Conservation (phyloP, 176 grass and related monocot species). For the Oryza meridionalis region DNA sequence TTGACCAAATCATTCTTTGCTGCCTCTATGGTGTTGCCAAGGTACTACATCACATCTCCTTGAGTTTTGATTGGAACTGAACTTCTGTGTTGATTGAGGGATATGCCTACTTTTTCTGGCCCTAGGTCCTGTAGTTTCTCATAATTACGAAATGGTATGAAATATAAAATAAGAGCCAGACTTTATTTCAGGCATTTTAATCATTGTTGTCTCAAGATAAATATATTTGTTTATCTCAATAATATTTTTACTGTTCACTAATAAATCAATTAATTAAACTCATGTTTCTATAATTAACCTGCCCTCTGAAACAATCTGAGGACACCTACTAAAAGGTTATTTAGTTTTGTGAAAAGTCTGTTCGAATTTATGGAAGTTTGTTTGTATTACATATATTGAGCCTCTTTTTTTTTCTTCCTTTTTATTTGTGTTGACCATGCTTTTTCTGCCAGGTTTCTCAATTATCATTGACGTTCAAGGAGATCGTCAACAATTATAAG, state of each 20-base stretch:
- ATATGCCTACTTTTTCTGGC: not conserved
- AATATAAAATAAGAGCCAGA: no score
- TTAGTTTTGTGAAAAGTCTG: not conserved
- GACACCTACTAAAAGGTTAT: not conserved
- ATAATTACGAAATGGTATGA: not conserved
- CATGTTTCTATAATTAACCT: not conserved
- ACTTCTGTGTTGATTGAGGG: not conserved
- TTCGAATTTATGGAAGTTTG: not conserved
- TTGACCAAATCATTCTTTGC: conserved; percentile 93
- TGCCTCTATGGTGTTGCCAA: conserved; percentile 96
- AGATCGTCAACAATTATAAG: conserved; percentile 78
- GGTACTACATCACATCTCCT: conserved; percentile 48
- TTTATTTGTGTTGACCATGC: conserved; percentile 42
- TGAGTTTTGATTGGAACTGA: not conserved
- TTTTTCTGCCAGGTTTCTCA: conserved; percentile 65
- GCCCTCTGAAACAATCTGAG: not conserved
- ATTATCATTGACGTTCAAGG: conserved; percentile 68
- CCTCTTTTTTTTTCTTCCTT: conserved; percentile 8
- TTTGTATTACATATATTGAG: conserved; percentile 29
- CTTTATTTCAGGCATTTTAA: not conserved
- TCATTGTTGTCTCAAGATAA: not conserved
- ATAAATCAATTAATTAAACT: not conserved
- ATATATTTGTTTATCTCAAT: not conserved
- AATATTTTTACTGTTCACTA: not conserved
- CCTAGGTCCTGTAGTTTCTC: not conserved